Evolutionary conservation across 148 eudicot species (phyloP), one percentile per base, ranked within the genome.

Genomic region (Camellia sinensis): DNA sequence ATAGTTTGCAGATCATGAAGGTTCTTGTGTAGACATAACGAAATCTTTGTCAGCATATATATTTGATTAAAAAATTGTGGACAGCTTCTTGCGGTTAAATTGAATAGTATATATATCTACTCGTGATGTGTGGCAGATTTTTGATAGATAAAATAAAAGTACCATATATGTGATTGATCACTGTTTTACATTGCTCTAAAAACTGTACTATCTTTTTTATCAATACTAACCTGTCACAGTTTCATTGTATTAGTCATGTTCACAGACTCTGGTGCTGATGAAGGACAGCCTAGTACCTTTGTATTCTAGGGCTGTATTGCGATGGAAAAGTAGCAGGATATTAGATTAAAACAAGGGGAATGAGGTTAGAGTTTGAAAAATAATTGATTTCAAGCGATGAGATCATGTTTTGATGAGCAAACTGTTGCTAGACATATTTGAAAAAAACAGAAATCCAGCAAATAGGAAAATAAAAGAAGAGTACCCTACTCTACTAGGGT

Each of bases 61-160:
- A 62, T 46, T 2, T 21, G 62, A 41, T 60, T 18, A 40, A 18
- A 56, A 73, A 22, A 1, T 8, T 53, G 65, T 74, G 63, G 46
- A 63, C 59, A 80, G 50, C 48, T 62, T 65, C 62, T 40, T 54
- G 52, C 17, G 19, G 64, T 52, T 75, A 41, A 63, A 72, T 63
- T 80, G 18, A 10, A 53, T 61, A 74, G n/a, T 50, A 71, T 29
- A 14, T 54, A 44, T 1, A 43, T 52, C 6, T 69, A 14, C 37
- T 18, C 29, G 4, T 79, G 54, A n/a, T 13, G 67, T 50, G 10
- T 44, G 40, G 12, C 5, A 3, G 45, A 76, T 37, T 61, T 54
- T 75, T 43, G 50, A 5, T 45, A 2, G 41, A 45, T 70, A 45
- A 50, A 15, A 70, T 70, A 45, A 50, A 15, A 70, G 12, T 12